Evolutionary conservation across 176 grass and related monocot species (phyloP), one percentile per base, ranked within the genome.

Genomic region (Oryza meridionalis): DNA sequence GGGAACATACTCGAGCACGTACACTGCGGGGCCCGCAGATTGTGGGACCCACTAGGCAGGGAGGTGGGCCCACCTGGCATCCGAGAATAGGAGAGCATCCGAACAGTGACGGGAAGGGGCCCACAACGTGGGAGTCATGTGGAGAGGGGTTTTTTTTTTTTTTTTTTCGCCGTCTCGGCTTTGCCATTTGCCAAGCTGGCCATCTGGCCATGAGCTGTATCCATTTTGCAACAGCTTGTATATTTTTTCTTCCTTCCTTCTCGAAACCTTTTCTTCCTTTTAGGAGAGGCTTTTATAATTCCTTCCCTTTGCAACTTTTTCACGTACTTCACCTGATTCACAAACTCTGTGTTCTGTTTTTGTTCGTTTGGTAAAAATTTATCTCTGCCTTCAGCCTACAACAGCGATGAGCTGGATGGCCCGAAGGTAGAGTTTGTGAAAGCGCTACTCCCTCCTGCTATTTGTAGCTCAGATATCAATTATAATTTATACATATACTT

Each of bases 91-190:
- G 16, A 9, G 12, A 5, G 27, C 15, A n/a, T 59, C 53, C 53
- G 19, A 59, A 19, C 50, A 53, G 50, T 53, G 49, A 53, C 50
- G 50, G 16, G 33, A 35, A 3, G 50, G 51, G 66, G 19, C 78
- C 66, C 66, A 70, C 78, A 58, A 58, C 78, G 53, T 70, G 78
- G 78, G 65, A 47, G 45, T 69, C 77, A 69, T 51, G 65, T 67
- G 63, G 38, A 14, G 42, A 7, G 40, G 8, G 2, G 7, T 40
- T 40, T 40, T 40, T 38, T 42, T 42, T 1, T 42, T 6, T 38
- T 4, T 3, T 8, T n/a, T 24, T 21, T 6, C 14, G n/a, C 5
- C 22, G 26, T 67, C 62, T 31, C 42, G 50, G 50, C 77, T 10
- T 46, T 6, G 77, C 63, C 77, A 67, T 10, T 46, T 6, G 77